phyloP scores from a whole-genome alignment of 331 rosid species.

The Arachis monticola region DNA sequence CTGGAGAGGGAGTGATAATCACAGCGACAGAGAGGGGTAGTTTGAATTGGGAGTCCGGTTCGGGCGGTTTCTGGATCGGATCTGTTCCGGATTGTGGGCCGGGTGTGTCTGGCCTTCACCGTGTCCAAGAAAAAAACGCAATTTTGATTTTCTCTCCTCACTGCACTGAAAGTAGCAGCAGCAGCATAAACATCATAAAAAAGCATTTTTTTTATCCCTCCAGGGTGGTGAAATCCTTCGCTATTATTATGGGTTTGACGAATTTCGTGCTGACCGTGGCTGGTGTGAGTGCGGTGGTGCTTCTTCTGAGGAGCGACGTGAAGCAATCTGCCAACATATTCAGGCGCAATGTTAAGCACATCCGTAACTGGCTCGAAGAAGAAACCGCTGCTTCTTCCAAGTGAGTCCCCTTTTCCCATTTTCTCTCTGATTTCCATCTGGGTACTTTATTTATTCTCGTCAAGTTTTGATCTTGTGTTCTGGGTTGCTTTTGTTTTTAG shows the following conservation, averaged over 20 bases:
- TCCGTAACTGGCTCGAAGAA: constrained; percentile 90
- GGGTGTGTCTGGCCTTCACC: too few relatives aligned
- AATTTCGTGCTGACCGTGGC: constrained; percentile 89
- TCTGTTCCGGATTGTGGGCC: too few relatives aligned
- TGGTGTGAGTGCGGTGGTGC: constrained; percentile 84
- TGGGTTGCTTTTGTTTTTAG: background rate
- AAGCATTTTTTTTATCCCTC: too few relatives aligned
- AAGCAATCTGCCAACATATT: constrained; percentile 74
- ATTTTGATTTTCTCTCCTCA: too few relatives aligned
- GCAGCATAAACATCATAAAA: too few relatives aligned
- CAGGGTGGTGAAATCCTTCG: background rate
- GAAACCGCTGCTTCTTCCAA: constrained; percentile 74
- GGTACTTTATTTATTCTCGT: background rate
- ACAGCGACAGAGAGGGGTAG: too few relatives aligned
- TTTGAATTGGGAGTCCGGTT: too few relatives aligned
- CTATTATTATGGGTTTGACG: constrained; percentile 70
- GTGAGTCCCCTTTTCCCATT: constrained; percentile 33
- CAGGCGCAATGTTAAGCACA: constrained; percentile 84
- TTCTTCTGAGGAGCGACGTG: constrained; percentile 82
- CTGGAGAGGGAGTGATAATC: too few relatives aligned
- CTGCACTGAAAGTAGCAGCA: too few relatives aligned
- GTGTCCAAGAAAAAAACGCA: too few relatives aligned
- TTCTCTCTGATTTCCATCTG: background rate
- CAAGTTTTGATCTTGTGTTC: background rate
- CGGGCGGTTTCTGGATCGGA: too few relatives aligned